Conservation (phyloP, 2,329 filamentous ascomycete genomes). For the Pleurostoma richardsiae region DNA sequence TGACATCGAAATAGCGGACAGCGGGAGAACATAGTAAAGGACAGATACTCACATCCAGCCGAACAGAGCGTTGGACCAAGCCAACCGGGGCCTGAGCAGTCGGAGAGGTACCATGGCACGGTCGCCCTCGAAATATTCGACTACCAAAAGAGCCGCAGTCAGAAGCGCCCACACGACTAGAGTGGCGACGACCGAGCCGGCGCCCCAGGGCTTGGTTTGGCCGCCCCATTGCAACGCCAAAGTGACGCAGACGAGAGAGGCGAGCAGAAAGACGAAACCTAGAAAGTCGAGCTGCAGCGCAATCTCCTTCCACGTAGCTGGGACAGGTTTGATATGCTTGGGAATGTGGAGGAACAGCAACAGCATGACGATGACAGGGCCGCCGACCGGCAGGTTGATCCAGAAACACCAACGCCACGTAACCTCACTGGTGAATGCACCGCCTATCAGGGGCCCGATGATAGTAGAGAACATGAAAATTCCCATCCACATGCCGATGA, state of each 20-base stretch:
- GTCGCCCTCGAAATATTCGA: background rate
- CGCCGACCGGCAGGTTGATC: constrained; percentile 30
- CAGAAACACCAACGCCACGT: constrained; percentile 47
- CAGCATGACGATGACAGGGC: constrained; percentile 4
- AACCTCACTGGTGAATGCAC: constrained; percentile 49
- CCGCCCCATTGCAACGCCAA: constrained; percentile 4
- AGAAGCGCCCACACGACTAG: background rate
- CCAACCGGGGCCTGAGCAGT: background rate
- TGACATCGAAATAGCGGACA: background rate
- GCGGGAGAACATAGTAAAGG: too few species aligned
- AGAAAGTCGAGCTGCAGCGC: constrained; percentile 4
- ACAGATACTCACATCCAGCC: constrained; percentile 3
- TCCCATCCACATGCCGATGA: constrained; percentile 2
- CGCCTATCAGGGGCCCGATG: constrained; percentile 52
- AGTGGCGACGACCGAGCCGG: constrained; percentile 1
- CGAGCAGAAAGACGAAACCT: background rate
- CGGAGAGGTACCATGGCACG: constrained; percentile 1
- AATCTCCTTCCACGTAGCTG: constrained; percentile 1
- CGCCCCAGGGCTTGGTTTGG: background rate
- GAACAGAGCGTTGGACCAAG: constrained; percentile 2
- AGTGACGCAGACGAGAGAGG: constrained; percentile 1
- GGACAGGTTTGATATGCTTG: constrained; percentile 1
- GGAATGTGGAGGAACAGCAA: background rate
- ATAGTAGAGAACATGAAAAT: constrained; percentile 11
- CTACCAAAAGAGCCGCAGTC: background rate